A percentile compares a stretch with the other conserved stretches of the same genome.
Evolutionary conservation across 805 yeast genomes (phyloP).

Genomic region (Candida coquimbonensis): DNA sequence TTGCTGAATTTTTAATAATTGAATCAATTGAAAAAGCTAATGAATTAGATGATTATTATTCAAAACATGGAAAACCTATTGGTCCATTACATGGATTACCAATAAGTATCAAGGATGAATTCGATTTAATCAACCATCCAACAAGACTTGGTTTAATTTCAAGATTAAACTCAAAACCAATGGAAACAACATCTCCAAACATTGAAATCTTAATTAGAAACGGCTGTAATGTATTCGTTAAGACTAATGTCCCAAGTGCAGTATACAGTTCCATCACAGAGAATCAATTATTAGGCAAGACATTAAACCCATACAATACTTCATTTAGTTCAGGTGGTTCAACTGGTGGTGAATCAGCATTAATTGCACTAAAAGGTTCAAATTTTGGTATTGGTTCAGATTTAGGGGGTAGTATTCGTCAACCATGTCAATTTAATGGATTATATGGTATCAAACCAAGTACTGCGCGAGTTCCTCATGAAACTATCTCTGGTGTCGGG

Average conservation of each 20-base stretch:
- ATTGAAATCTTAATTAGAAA: constrained; percentile 31
- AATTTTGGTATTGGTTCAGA: constrained; percentile 43
- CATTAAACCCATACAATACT: constrained; percentile 36
- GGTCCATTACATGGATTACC: constrained; percentile 69
- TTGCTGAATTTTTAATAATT: constrained; percentile 34
- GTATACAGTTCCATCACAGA: constrained; percentile 38
- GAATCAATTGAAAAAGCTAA: constrained; percentile 49
- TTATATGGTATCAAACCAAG: constrained; percentile 37
- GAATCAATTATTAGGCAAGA: constrained; percentile 37
- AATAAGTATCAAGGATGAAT: constrained; percentile 43
- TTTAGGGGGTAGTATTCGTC: constrained; percentile 43
- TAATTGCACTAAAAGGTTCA: constrained; percentile 35
- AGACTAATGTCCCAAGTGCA: constrained; percentile 45
- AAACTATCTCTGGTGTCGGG: constrained; percentile 25
- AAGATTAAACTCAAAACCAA: constrained; percentile 27
- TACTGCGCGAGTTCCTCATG: constrained; percentile 33
- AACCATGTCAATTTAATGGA: constrained; percentile 37
- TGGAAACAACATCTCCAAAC: constrained; percentile 28
- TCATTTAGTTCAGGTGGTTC: constrained; percentile 40
- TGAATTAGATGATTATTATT: constrained; percentile 41
- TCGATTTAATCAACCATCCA: constrained; percentile 34
- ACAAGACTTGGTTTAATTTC: constrained; percentile 40
- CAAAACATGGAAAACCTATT: constrained; percentile 36
- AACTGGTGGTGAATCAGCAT: constrained; percentile 47
- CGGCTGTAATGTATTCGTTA: constrained; percentile 46